Conservation (phyloP, 2,329 filamentous ascomycete species). For the Nothomitra cinnamomea region DNA sequence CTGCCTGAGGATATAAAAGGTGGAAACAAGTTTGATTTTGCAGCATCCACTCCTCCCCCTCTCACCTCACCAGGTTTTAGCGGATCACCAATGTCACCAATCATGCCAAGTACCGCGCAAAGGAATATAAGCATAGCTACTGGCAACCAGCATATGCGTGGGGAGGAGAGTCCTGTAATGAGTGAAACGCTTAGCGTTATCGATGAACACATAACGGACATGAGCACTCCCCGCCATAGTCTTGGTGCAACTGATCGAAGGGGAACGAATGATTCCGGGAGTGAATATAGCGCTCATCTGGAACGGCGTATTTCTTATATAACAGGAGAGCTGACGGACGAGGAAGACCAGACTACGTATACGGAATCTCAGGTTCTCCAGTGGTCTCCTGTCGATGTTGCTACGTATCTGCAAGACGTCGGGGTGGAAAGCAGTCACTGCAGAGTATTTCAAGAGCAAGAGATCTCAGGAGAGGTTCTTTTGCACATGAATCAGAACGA, state of each 20-base stretch:
- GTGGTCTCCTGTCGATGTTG: slow-evolving; percentile 71
- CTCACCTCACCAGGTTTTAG: background rate
- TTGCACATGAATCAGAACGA: slow-evolving; percentile 92
- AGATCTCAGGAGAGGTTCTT: slow-evolving; percentile 86
- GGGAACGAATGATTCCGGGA: slow-evolving; percentile 57
- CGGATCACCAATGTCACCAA: background rate
- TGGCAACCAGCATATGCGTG: slow-evolving; percentile 26
- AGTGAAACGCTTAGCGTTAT: slow-evolving; percentile 93
- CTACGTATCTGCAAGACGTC: slow-evolving; percentile 70
- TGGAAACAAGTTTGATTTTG: background rate
- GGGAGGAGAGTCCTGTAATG: slow-evolving; percentile 60
- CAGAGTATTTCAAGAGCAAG: slow-evolving; percentile 86
- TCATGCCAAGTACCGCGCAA: background rate
- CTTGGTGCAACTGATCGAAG: slow-evolving; percentile 33
- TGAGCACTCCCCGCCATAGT: slow-evolving; percentile 43
- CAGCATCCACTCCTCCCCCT: background rate
- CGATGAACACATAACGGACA: slow-evolving; percentile 87
- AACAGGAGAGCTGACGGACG: slow-evolving; percentile 85
- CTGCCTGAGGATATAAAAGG: background rate
- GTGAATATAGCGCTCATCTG: slow-evolving; percentile 66
- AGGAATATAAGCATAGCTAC: slow-evolving; percentile 3
- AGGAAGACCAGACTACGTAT: slow-evolving; percentile 63
- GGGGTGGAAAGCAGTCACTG: slow-evolving; percentile 84
- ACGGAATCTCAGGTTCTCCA: slow-evolving; percentile 55
- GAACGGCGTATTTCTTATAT: slow-evolving; percentile 76